Evolutionary conservation across 1,139 yeast species (phyloP).

Genomic region (Scheffersomyces parashehatae): DNA sequence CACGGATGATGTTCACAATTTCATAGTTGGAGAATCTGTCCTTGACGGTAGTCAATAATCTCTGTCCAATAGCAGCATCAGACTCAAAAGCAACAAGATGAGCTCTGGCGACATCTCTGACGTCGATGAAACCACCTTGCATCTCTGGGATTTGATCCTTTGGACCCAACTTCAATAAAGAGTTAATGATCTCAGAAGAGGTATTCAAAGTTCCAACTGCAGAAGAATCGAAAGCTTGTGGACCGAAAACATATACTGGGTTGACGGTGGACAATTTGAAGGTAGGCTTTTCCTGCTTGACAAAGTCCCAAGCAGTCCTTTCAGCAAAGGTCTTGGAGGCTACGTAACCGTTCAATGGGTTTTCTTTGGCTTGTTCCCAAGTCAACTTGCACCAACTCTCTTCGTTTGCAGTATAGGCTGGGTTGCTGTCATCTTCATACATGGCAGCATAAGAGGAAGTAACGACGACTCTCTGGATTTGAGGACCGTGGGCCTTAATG

Average conservation of each 20-base stretch:
- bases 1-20: slow-evolving; percentile 6
- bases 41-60: slow-evolving; percentile 29
- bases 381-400: slow-evolving; percentile 39
- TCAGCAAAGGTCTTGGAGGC: slow-evolving; percentile 44
- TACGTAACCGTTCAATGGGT: slow-evolving; percentile 41
- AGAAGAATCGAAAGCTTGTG: slow-evolving; percentile 24
- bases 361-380: slow-evolving; percentile 38
- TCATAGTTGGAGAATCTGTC: slow-evolving; percentile 24
- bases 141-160: slow-evolving; percentile 18
- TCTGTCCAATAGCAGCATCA: slow-evolving; percentile 29
- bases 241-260: slow-evolving; percentile 19
- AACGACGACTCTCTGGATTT: slow-evolving; percentile 33
- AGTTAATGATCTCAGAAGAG: slow-evolving; percentile 35
- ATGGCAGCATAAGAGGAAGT: slow-evolving; percentile 49
- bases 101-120: slow-evolving; percentile 46
- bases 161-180: slow-evolving; percentile 21
- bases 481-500: slow-evolving; percentile 23
- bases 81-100: slow-evolving; percentile 40
- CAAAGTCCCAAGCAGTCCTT: slow-evolving; percentile 34
- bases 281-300: slow-evolving; percentile 23
- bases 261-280: slow-evolving; percentile 11
- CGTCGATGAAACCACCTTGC: slow-evolving; percentile 40
- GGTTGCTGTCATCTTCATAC: slow-evolving; percentile 37
- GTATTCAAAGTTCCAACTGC: slow-evolving; percentile 33
- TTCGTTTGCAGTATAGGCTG: slow-evolving; percentile 32